Conservation (phyloP, 305 asterid species). For the Solanum hybrid region DNA sequence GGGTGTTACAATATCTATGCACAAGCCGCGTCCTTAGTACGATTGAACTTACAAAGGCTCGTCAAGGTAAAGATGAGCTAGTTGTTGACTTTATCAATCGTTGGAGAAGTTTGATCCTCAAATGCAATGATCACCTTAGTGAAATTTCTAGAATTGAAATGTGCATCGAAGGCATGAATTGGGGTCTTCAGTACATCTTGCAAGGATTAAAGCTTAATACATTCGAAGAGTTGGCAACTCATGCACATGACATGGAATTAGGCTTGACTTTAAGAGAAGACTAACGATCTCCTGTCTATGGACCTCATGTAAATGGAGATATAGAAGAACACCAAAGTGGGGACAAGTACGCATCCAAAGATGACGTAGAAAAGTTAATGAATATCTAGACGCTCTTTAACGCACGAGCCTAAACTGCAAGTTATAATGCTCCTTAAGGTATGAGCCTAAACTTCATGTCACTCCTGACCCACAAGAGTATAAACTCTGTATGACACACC, state of each 20-base stretch:
- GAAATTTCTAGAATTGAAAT: background rate
- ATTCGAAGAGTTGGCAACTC: background rate
- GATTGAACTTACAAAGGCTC: background rate
- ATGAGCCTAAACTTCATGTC: background rate
- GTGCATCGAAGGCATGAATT: background rate
- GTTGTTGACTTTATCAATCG: background rate
- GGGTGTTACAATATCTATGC: background rate
- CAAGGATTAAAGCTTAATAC: background rate
- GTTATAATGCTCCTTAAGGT: background rate
- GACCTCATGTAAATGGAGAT: background rate
- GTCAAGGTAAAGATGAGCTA: background rate
- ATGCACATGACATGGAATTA: background rate
- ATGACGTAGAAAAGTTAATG: background rate
- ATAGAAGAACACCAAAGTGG: background rate
- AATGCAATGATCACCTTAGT: background rate
- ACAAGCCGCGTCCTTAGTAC: background rate
- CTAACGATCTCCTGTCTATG: background rate
- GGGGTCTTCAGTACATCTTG: background rate
- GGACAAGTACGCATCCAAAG: background rate
- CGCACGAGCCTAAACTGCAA: background rate
- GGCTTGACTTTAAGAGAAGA: background rate
- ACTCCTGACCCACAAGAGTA: background rate
- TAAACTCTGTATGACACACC: background rate
- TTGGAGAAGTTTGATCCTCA: background rate
- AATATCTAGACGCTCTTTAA: background rate